Evolutionary conservation across 306 rosid genomes (phyloP).

Genomic region (Prunus campanulata): DNA sequence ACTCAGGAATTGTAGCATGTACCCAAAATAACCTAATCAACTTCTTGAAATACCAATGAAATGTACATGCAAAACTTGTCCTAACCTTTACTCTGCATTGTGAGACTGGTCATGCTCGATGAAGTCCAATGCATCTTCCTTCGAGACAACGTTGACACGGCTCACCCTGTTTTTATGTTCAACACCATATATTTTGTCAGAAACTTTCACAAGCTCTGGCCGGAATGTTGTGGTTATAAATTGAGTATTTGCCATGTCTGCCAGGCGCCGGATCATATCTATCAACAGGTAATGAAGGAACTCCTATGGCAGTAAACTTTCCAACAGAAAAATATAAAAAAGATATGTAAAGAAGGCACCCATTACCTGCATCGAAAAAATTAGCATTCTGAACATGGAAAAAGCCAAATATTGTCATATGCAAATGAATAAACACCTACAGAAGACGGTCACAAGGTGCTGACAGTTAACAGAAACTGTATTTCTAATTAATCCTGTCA

Average conservation of each 20-base stretch:
- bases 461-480: background rate
- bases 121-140: conserved; percentile 75
- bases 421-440: background rate
- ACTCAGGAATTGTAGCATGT: background rate
- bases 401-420: background rate
- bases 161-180: conserved; percentile 94
- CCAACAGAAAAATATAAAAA: conserved; percentile 6
- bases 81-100: conserved; percentile 69
- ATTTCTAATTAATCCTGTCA: background rate
- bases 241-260: conserved; percentile 82
- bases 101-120: conserved; percentile 89
- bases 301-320: conserved; percentile 14
- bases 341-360: background rate
- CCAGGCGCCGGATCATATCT: conserved; percentile 95
- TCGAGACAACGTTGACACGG: conserved; percentile 67
- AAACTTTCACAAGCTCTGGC: conserved; percentile 91
- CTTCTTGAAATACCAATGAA: background rate
- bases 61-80: background rate
- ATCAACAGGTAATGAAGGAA: conserved; percentile 45
- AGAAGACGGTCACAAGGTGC: background rate
- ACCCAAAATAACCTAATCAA: background rate
- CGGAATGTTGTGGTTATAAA: conserved; percentile 93
- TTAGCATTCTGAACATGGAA: background rate
- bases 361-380: background rate
- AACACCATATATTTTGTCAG: conserved; percentile 89